Base-by-base conservation (phyloP, 164 flowering plant species). In the Echeveria elegans region DNA sequence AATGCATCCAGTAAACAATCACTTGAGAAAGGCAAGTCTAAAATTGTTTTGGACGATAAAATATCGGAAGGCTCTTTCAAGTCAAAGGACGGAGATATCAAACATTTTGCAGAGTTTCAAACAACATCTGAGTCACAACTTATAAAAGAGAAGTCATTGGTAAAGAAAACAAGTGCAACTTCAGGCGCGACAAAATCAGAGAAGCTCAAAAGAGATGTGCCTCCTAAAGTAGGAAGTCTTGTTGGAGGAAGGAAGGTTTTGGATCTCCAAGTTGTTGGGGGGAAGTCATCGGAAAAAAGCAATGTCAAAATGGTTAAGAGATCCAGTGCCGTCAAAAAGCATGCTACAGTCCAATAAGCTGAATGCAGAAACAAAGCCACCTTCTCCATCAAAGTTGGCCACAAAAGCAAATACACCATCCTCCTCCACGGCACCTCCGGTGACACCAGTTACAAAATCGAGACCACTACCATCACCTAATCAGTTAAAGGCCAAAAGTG, bases 51-150 rank as follows among this genome's bases (percentile, higher is more conserved):
- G 19, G 60, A 70, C 67, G 63, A 76, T 40, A 65, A 58, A 31
- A 77, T 63, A 37, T 62, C 64, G 18, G 65, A 69, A 60, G 74
- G 43, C 30, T 63, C 73, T n/a, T n/a, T n/a, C n/a, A n/a, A n/a
- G n/a, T n/a, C n/a, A n/a, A n/a, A n/a, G n/a, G n/a, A n/a, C n/a
- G n/a, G n/a, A n/a, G n/a, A n/a, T n/a, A n/a, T n/a, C n/a, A n/a
- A n/a, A n/a, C n/a, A n/a, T n/a, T n/a, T n/a, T n/a, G n/a, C n/a
- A n/a, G n/a, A n/a, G n/a, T n/a, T n/a, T n/a, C n/a, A n/a, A n/a
- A n/a, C n/a, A n/a, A n/a, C n/a, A n/a, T n/a, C n/a, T 68, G 75
- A 72, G 73, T 71, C 65, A 40, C 76, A 75, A 69, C 53, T 72
- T 50, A 2, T 50, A 26, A 50, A 50, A n/a, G 28, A 50, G 8